Evolutionary conservation across 1,284 basidiomycete genomes (phyloP), one percentile per base, ranked within the genome.

Genomic region (Hortiboletus rubellus): DNA sequence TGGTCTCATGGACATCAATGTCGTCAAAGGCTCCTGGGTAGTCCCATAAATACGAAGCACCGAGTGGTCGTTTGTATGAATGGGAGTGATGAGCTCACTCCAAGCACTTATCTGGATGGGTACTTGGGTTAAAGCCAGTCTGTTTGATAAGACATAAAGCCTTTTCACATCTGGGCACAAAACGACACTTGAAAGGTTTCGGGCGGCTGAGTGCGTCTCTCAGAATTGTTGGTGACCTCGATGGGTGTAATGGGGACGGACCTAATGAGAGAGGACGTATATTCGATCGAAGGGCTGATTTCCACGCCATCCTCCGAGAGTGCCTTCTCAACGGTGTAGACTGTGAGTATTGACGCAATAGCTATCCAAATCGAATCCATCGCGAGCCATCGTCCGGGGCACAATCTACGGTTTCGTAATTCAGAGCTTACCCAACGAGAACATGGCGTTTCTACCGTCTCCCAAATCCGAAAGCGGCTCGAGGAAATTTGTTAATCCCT

Each of bases 321-420:
- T 11, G 75, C 68, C 62, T 75, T 77, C 42, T 68, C 58, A 36
- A 82, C 76, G 49, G 76, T 66, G 63, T 77, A 79, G 14, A 76
- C 74, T 9, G 77, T 66, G 37, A 83, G 61, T 38, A 79, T 72
- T 3, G 76, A 77, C 41, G 78, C 79, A 27, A 82, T 69, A 15
- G 76, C 67, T 46, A 82, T 77, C 77, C 78, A 83, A 18, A 83
- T 59, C 17, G 76, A 73, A 60, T 81, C 79, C 55, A 77, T 74
- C 52, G 76, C 78, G 11, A 82, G 69, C 68, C 74, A 75, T 50
- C 73, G 66, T 7, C 81, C 82, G 2, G 81, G 79, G 60, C 82
- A 83, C 47, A 76, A 60, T 34, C 77, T 80, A 45, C 22, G 49
- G 37, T 37, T 22, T 41, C 6, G 27, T 46, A 33, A 24, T 43